Conservation (phyloP, 768 basidiomycete species). For the Mycena maculata region DNA sequence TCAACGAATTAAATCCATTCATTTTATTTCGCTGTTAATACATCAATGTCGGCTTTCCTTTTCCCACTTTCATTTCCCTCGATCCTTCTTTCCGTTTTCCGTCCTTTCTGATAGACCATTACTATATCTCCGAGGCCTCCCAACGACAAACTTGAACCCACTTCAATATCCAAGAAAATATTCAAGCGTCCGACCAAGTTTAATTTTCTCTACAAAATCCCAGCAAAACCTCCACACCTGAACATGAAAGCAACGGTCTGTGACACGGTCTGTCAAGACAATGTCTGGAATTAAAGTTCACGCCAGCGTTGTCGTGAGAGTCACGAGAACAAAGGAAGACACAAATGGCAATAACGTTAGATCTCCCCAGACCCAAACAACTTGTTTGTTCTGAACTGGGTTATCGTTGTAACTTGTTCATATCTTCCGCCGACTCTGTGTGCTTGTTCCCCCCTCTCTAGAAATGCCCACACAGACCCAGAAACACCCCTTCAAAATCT, state of each 20-base stretch:
- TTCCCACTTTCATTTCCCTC: neutral
- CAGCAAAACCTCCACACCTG: neutral
- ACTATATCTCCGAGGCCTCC: neutral
- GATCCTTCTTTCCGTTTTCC: neutral
- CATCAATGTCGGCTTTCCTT: neutral
- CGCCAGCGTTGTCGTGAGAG: slow-evolving; percentile 9
- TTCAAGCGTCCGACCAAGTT: neutral
- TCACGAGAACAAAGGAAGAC: slow-evolving; percentile 17
- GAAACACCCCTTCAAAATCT: neutral
- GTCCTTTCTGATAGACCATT: slow-evolving; percentile 4
- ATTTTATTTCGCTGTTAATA: slow-evolving; percentile 17
- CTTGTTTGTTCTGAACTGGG: slow-evolving; percentile 26
- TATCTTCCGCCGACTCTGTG: neutral
- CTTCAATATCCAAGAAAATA: neutral
- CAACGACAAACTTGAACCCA: neutral
- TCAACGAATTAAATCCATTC: neutral
- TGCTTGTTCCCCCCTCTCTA: neutral
- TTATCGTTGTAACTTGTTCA: neutral
- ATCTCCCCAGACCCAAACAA: slow-evolving; percentile 17
- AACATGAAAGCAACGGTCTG: neutral
- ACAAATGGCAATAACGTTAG: slow-evolving; percentile 7
- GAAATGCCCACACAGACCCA: slow-evolving; percentile 6
- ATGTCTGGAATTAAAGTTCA: slow-evolving; percentile 14
- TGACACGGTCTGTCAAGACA: neutral
- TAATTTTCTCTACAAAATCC: neutral